These are phyloP conservation scores for Grosmannia serpens DNA, from an alignment of 2,329 filamentous ascomycete genomes.

Conservation along the genomic window DNA sequence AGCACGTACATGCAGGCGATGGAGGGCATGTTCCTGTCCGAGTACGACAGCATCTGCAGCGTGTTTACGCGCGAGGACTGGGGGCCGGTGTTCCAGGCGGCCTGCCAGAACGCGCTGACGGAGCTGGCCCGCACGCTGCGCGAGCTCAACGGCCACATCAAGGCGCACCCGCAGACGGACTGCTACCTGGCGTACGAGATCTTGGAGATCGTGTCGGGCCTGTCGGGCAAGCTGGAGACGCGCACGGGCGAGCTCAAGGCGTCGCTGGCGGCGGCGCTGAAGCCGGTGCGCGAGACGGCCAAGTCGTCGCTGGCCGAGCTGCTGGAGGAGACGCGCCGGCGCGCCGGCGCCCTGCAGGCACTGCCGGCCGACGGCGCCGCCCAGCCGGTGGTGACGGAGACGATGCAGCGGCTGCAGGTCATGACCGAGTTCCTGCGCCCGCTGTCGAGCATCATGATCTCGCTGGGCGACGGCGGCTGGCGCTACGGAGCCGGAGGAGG, in stretches of 20 bases:
- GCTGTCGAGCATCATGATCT: constrained; percentile 81
- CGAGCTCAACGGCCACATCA: constrained; percentile 84
- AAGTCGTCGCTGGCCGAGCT: constrained; percentile 76
- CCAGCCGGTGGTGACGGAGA: constrained; percentile 67
- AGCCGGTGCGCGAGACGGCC: constrained; percentile 83
- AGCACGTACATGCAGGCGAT: constrained; percentile 78
- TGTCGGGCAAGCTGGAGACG: constrained; percentile 69
- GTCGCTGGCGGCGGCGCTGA: constrained; percentile 71
- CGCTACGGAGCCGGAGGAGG: constrained; percentile 25
- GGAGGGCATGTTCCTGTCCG: constrained; percentile 75
- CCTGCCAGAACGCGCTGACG: constrained; percentile 64
- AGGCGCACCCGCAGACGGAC: constrained; percentile 74
- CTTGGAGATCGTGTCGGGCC: constrained; percentile 72
- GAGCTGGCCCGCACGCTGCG: constrained; percentile 78
- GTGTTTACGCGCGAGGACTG: constrained; percentile 82
- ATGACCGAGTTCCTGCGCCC: constrained; percentile 81
- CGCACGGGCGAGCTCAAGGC: constrained; percentile 70
- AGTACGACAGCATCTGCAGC: constrained; percentile 82
- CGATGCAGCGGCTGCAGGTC: constrained; percentile 73
- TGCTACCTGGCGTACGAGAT: constrained; percentile 95
- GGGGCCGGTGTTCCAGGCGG: constrained; percentile 64
- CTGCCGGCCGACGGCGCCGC: constrained; percentile 71
- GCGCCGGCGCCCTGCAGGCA: constrained; percentile 50
- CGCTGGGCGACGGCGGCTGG: constrained; percentile 90
- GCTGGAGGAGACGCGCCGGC: constrained; percentile 69